Evolutionary conservation across 1,139 yeast species (phyloP), one percentile per base, ranked within the genome.

Genomic region (Magnusiomyces suaveolens): DNA sequence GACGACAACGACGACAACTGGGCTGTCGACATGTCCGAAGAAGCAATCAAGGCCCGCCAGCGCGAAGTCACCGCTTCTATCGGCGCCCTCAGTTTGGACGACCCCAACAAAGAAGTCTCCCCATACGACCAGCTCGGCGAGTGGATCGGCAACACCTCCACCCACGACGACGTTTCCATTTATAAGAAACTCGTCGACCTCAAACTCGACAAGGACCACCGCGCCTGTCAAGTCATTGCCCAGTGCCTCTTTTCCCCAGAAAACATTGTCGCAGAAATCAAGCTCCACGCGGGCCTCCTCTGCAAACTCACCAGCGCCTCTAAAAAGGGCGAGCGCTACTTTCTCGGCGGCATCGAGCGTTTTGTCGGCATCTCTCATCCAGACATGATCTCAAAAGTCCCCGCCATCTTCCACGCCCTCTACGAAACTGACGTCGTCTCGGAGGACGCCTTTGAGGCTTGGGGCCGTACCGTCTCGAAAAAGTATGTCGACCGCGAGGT

Each of bases 11-110:
- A 89, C 67, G 97, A 87, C 64, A 96, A 88, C 61, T 92, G 98
- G 98, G 89, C 97, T 23, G 97, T 90, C 53, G 99, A 92, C 70
- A 87, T 92, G 82, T 87, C 96, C 53, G 95, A 87, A 69, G 98
- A 89, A 72, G 98, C 98, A 54, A 88, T 94, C 63, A 85, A 87
- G 67, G 89, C 87, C 47, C 87, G 99, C 73, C 96, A 96, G 55
- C 77, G 82, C 66, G 95, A 86, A 68, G 77, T 90, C 61, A 95
- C 89, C 71, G 84, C 81, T 48, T 67, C 68, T 41, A 64, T 73
- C 60, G 71, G 69, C n/a, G 66, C 64, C 2, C 64, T 80, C 59
- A 67, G 72, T 46, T 70, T 80, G 49, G 69, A 67, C 23, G 72
- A 69, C 50, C 72, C 68, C 29, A 67, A 71, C 16, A 74, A 69